Base-by-base conservation (phyloP, 441 rosid species). In the Croton setiger region DNA sequence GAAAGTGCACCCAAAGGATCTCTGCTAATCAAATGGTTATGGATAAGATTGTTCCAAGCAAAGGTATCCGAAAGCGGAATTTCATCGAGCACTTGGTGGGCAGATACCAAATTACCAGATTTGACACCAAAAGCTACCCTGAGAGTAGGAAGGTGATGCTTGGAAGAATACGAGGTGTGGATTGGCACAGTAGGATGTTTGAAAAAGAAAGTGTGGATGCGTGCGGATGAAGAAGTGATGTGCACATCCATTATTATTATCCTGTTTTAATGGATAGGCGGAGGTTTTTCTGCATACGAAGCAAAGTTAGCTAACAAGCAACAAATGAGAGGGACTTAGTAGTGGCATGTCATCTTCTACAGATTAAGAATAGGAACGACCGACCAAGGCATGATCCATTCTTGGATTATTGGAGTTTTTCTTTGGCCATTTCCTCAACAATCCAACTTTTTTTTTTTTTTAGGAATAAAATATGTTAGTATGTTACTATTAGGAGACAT, bases 21-120 rank as follows among this genome's bases (percentile, higher is more conserved):
- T 10, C 70, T 68, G 17, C 51, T 52, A 60, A 72, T 66, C 68
- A 83, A 79, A 66, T 70, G 72, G 67, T 74, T 37, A 63, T 78
- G 83, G 57, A 82, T 83, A 45, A 82, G 79, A 39, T 61, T 73
- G 78, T 83, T 83, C 87, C 89, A 83, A 12, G 81, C 62, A 33
- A 76, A 79, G 1, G 80, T 73, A 54, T 77, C 81, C 31, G 80
- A 68, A 0, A 18, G 69, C 58, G 82, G 81, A 66, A 79, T 82
- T 82, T 83, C 80, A 67, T 79, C 85, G 76, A 83, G 52, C 84
- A 68, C 41, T 21, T 77, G 77, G 54, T 44, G 83, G 76, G 79
- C 41, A 4, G 70, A 47, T 8, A 51, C 64, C 51, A n/a, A 23
- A n/a, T 14, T 17, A 54, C 53, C 52, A 54, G 33, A 27, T 60